Percentiles rank a stretch among this genome's conserved stretches.
Evolutionary conservation across 164 flowering plant species (phyloP).

Genomic region (Chimonanthus salicifolius): DNA sequence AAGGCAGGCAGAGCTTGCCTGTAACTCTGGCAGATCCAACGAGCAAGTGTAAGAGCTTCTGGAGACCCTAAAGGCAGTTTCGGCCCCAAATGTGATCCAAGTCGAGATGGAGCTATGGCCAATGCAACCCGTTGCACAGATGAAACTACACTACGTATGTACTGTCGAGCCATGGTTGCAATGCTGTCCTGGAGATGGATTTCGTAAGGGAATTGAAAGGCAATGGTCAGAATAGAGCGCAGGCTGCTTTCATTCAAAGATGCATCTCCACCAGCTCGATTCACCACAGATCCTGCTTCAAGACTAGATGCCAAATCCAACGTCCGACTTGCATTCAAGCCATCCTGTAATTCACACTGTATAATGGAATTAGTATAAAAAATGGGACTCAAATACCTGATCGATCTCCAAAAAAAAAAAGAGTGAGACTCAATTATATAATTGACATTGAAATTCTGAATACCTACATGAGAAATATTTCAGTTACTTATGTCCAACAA

Average conservation of each 20-base stretch:
- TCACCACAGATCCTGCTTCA: conserved; percentile 62
- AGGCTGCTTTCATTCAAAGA: conserved; percentile 25
- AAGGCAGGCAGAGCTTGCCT: conserved; percentile 40
- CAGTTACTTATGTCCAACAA: background rate
- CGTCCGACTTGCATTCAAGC: conserved; percentile 47
- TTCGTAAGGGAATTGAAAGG: conserved; percentile 94
- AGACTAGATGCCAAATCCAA: conserved; percentile 89
- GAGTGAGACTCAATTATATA: too few relatives aligned
- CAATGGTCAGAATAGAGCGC: conserved; percentile 79
- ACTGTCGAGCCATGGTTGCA: conserved; percentile 86
- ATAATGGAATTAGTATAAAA: conserved; percentile 3
- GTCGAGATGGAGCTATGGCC: conserved; percentile 78
- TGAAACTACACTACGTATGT: conserved; percentile 79
- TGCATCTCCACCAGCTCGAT: conserved; percentile 30
- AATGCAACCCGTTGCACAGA: conserved; percentile 87
- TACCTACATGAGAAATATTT: background rate
- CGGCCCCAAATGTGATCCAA: conserved; percentile 44
- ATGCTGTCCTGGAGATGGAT: conserved; percentile 63
- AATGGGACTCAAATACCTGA: background rate
- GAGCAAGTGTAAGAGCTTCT: conserved; percentile 78
- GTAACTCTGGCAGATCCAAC: conserved; percentile 92
- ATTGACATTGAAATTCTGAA: background rate
- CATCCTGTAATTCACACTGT: conserved; percentile 46
- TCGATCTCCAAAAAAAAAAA: too few relatives aligned
- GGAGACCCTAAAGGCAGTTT: conserved; percentile 72